Base-by-base conservation (phyloP, 1,139 yeast genomes). In the Chernovozyma sophiae-reginae region DNA sequence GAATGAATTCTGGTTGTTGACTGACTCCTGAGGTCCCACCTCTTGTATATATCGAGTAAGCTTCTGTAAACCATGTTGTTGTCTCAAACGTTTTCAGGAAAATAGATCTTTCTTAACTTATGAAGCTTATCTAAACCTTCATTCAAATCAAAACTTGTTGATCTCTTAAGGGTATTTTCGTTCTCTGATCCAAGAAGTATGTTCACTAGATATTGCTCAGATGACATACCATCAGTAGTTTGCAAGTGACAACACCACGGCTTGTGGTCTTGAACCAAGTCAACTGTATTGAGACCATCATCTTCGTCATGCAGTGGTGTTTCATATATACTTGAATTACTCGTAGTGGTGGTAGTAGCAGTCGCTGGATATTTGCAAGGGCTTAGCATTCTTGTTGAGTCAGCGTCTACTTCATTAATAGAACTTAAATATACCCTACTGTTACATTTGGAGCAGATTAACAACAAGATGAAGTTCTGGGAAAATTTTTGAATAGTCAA, bases 371-470 rank as follows among this genome's bases (percentile, higher is more conserved):
- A 56, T 33, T 48, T 48, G 30, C 65, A 62, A 0, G 69, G 70
- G 1, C 67, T 60, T 16, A 63, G 45, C 3, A 61, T 47, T 30
- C 55, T 58, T 1, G 65, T 52, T 3, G 52, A 39, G 8, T 62
- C 49, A 13, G 60, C 36, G 10, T 45, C 41, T 11, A 30, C 32
- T 25, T 36, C 41, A 2, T 32, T 20, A 15, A 39, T 30, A 3
- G 52, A 40, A 28, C 55, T 53, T 28, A 67, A 42, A 38, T 65
- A 64, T 4, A 62, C 47, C 35, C 71, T 48, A 38, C 57, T 56
- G 48, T 67, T 65, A 42, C 74, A 68, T 42, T 58, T 59, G 32
- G 53, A 41, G 47, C 73, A 68, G 10, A 56, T 55, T 31, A 68
- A 45, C n/a, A 65, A 47, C 4, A 65, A 47, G 1, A 65, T 59